Evolutionary conservation across 2,329 filamentous ascomycete species (phyloP).

Genomic region (Colletotrichum sp.): DNA sequence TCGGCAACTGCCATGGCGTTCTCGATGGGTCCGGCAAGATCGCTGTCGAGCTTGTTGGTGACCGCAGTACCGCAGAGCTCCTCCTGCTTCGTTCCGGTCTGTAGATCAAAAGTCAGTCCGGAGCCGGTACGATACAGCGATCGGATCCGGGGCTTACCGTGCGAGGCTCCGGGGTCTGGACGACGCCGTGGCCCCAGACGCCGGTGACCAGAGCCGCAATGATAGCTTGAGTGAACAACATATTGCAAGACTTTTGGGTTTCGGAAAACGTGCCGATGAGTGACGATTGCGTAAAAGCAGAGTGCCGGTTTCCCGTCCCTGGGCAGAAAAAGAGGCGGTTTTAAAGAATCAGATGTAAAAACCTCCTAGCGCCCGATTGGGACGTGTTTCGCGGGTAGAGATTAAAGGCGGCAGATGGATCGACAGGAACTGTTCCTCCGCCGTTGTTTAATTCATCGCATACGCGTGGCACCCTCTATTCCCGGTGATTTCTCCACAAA

Average conservation of each 20-base stretch:
- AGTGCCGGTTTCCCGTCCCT: neutral
- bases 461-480: neutral
- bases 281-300: neutral
- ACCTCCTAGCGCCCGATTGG: neutral
- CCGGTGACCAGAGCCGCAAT: constrained; percentile 4
- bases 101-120: neutral
- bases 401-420: constrained; percentile 11
- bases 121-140: too few relatives aligned
- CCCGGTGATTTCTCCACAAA: neutral
- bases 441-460: neutral
- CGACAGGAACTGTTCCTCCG: neutral
- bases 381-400: neutral
- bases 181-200: constrained; percentile 9
- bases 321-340: neutral
- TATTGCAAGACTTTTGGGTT: neutral
- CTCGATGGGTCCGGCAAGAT: constrained; percentile 31
- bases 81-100: constrained; percentile 27
- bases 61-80: constrained; percentile 26
- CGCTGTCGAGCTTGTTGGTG: constrained; percentile 23
- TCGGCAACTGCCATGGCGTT: constrained; percentile 28
- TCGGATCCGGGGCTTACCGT: neutral
- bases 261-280: neutral
- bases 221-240: constrained; percentile 5
- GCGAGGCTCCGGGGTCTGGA: constrained; percentile 11
- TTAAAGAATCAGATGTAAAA: neutral